A percentile compares a stretch with the other conserved stretches of the same genome.
These are phyloP conservation scores for Ophiostoma perfectum DNA, from an alignment of 2,329 filamentous ascomycete species.

Conservation along the genomic window DNA sequence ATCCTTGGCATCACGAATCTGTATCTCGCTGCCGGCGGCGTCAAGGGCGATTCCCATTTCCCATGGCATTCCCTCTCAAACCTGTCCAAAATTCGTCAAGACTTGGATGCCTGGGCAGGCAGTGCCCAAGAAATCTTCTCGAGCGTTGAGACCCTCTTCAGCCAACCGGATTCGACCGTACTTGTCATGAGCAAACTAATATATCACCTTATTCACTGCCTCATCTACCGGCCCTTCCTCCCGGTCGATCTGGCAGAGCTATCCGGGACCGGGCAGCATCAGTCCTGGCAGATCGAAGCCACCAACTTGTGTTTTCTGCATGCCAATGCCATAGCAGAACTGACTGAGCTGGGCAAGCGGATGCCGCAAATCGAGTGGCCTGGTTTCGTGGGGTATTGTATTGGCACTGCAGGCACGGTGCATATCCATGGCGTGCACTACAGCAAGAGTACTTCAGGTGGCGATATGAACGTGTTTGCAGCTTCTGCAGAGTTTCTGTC, in stretches of 20 bases:
- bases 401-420: slow-evolving; percentile 80
- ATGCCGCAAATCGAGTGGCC: slow-evolving; percentile 76
- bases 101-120: slow-evolving; percentile 78
- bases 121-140: slow-evolving; percentile 75
- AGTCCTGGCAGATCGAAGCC: slow-evolving; percentile 88
- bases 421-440: slow-evolving; percentile 85
- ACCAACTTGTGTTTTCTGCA: slow-evolving; percentile 83
- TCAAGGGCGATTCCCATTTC: slow-evolving; percentile 85
- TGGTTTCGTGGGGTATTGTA: slow-evolving; percentile 78
- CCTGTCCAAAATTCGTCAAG: slow-evolving; percentile 77
- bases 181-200: slow-evolving; percentile 79
- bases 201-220: slow-evolving; percentile 79
- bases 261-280: slow-evolving; percentile 72
- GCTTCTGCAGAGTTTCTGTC: slow-evolving; percentile 63
- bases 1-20: slow-evolving; percentile 78
- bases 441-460: slow-evolving; percentile 43
- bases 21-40: slow-evolving; percentile 77
- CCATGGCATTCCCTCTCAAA: slow-evolving; percentile 85
- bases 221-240: slow-evolving; percentile 81
- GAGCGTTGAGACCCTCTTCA: slow-evolving; percentile 68
- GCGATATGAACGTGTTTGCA: slow-evolving; percentile 58
- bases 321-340: slow-evolving; percentile 78
- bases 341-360: slow-evolving; percentile 72
- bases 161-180: slow-evolving; percentile 70
- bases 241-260: slow-evolving; percentile 79